These are phyloP conservation scores for Castanea crenata DNA, from an alignment of 306 rosid genomes.

Conservation along the genomic window DNA sequence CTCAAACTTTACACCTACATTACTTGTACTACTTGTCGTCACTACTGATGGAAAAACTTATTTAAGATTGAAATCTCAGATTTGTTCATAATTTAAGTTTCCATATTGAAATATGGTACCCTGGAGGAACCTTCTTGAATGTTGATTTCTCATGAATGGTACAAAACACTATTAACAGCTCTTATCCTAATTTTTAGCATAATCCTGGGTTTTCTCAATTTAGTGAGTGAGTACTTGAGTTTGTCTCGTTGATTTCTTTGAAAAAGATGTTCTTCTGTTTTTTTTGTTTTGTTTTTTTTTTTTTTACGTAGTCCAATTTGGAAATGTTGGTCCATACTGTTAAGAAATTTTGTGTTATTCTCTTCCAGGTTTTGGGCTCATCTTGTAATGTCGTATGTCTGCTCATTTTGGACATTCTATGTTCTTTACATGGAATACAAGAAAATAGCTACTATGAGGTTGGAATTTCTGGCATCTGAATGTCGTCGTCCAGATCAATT, in stretches of 20 bases:
- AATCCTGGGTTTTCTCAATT: not conserved
- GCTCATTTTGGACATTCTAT: constrained; percentile 80
- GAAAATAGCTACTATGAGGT: constrained; percentile 61
- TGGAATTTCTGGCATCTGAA: constrained; percentile 72
- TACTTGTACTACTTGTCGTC: not conserved
- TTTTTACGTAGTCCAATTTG: not conserved
- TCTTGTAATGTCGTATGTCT: constrained; percentile 69
- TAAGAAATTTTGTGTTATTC: constrained; percentile 4
- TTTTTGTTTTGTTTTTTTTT: too few species aligned
- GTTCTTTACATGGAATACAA: constrained; percentile 68
- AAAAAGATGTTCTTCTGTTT: not conserved
- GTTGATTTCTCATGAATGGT: not conserved
- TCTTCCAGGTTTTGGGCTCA: constrained; percentile 79
- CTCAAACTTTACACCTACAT: not conserved
- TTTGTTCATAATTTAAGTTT: not conserved
- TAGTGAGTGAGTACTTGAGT: not conserved
- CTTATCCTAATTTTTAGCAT: not conserved
- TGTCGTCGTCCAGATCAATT: constrained; percentile 81
- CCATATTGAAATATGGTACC: not conserved
- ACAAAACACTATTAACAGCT: not conserved
- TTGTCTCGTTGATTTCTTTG: not conserved
- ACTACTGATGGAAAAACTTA: not conserved
- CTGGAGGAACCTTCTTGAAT: not conserved
- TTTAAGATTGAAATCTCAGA: not conserved
- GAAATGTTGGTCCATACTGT: constrained; percentile 5